These are phyloP conservation scores for Aspergillus spinulosporus DNA, from an alignment of 2,329 filamentous ascomycete species.

Conservation along the genomic window DNA sequence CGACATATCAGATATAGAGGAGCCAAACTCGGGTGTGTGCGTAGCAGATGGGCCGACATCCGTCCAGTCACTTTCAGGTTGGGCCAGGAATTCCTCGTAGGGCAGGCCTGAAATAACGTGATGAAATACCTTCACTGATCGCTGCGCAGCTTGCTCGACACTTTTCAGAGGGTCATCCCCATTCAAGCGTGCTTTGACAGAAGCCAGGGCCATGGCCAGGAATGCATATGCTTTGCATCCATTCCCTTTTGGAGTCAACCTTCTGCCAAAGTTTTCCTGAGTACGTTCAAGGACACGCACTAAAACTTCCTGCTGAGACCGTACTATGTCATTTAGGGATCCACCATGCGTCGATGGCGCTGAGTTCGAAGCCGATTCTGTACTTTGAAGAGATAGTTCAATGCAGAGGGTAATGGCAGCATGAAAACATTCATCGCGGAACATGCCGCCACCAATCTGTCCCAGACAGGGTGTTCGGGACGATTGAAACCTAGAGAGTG, in stretches of 20 bases:
- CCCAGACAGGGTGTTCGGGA: slow-evolving; percentile 31
- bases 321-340: slow-evolving; percentile 31
- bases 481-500: slow-evolving; percentile 17
- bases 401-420: slow-evolving; percentile 36
- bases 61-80: slow-evolving; percentile 19
- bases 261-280: slow-evolving; percentile 30
- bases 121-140: slow-evolving; percentile 26
- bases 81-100: slow-evolving; percentile 24
- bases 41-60: slow-evolving; percentile 12
- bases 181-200: slow-evolving; percentile 34
- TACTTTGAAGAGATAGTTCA: slow-evolving; percentile 34
- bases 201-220: slow-evolving; percentile 30
- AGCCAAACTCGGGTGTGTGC: slow-evolving; percentile 16
- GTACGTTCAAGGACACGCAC: slow-evolving; percentile 32
- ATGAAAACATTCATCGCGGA: slow-evolving; percentile 38
- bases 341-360: slow-evolving; percentile 14
- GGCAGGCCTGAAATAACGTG: slow-evolving; percentile 27
- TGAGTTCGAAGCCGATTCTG: slow-evolving; percentile 23
- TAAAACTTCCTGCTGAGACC: slow-evolving; percentile 34
- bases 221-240: slow-evolving; percentile 35
- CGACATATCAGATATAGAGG: slow-evolving; percentile 22
- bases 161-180: slow-evolving; percentile 30
- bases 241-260: slow-evolving; percentile 28
- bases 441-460: slow-evolving; percentile 36
- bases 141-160: slow-evolving; percentile 27